Conservation (phyloP, 306 rosid genomes). For the Trifolium dubium region DNA sequence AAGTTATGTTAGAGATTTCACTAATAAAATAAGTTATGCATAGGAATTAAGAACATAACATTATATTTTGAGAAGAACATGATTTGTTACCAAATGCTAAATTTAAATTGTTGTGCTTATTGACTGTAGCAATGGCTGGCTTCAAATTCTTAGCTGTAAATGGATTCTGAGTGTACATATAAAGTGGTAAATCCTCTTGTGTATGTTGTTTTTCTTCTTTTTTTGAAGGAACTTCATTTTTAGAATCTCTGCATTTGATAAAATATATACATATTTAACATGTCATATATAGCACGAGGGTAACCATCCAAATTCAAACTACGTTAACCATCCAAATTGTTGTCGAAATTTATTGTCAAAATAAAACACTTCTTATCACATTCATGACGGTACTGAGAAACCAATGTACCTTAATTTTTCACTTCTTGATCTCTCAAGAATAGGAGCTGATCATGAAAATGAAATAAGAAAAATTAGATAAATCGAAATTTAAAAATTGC, state of each 20-base stretch:
- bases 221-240: constrained; percentile 27
- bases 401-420: constrained; percentile 53
- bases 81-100: constrained; percentile 52
- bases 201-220: constrained; percentile 42
- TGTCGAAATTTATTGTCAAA: too few species aligned
- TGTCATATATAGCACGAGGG: too few species aligned
- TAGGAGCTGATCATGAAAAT: constrained; percentile 45
- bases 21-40: background rate
- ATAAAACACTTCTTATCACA: too few species aligned
- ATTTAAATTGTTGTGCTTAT: constrained; percentile 34
- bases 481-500: constrained; percentile 2
- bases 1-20: constrained; percentile 27
- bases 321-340: too few species aligned
- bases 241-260: constrained; percentile 48
- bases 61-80: constrained; percentile 21
- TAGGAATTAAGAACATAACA: constrained; percentile 30
- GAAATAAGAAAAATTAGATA: constrained; percentile 25
- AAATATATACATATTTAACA: too few species aligned
- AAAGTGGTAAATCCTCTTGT: constrained; percentile 59
- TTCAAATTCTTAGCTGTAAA: constrained; percentile 42
- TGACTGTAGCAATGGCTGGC: constrained; percentile 34
- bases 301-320: too few species aligned
- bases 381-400: too few species aligned
- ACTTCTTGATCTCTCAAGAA: constrained; percentile 38
- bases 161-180: constrained; percentile 48